Conservation (phyloP, 495 filamentous ascomycete species). For the Lepraria neglecta region DNA sequence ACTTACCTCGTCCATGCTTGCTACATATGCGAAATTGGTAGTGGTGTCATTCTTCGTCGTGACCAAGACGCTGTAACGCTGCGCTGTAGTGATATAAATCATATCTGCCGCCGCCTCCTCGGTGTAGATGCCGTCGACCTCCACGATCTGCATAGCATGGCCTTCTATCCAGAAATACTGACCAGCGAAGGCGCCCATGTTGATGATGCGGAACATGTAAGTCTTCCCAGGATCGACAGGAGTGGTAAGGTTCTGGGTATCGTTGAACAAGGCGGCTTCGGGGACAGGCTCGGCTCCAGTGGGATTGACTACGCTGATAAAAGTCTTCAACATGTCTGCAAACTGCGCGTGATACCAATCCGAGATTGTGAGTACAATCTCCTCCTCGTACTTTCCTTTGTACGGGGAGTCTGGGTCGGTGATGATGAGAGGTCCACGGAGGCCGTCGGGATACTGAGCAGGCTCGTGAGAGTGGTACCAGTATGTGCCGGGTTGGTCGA, state of each 20-base stretch:
- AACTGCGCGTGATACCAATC: conserved; percentile 57
- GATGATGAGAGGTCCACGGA: conserved; percentile 65
- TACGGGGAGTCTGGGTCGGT: conserved; percentile 63
- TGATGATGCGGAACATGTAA: conserved; percentile 66
- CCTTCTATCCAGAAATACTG: conserved; percentile 46
- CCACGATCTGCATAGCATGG: conserved; percentile 58
- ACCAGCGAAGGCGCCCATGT: conserved; percentile 46
- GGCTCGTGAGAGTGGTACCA: conserved; percentile 77
- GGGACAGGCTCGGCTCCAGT: conserved; percentile 58
- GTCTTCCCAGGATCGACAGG: conserved; percentile 44
- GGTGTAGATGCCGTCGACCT: conserved; percentile 67
- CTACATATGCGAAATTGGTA: conserved; percentile 50
- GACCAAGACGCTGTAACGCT: conserved; percentile 62
- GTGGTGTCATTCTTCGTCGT: conserved; percentile 48
- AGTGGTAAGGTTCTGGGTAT: conserved; percentile 43
- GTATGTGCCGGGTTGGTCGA: conserved; percentile 71
- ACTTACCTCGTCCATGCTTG: conserved; percentile 47
- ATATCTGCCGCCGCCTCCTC: conserved; percentile 51
- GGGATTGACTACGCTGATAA: conserved; percentile 50
- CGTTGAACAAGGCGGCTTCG: conserved; percentile 63
- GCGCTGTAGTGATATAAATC: conserved; percentile 60
- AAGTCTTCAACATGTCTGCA: conserved; percentile 48
- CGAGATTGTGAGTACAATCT: conserved; percentile 55
- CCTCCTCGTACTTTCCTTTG: conserved; percentile 57
- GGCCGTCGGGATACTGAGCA: conserved; percentile 74